Base-by-base conservation (phyloP, 768 basidiomycete genomes). In the Tylopilus rubrobrunneus region DNA sequence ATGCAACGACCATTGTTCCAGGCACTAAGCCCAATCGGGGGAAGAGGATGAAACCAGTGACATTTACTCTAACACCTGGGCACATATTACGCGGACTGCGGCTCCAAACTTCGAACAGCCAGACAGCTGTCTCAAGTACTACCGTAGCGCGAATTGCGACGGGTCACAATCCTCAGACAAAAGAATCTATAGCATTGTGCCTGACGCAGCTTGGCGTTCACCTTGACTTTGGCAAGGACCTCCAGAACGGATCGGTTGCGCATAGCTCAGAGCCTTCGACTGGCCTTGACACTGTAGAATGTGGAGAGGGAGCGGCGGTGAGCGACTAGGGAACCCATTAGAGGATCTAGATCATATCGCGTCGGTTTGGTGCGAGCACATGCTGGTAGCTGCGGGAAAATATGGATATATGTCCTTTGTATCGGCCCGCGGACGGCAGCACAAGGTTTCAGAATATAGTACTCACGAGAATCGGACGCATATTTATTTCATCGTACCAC, bases 51-150 rank as follows among this genome's bases (percentile, higher is more conserved):
- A 68, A 63, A 19, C 65, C 59, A 55, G 39, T 59, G 49, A 56
- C 61, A 9, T 60, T 67, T 11, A 46, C 73, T 43, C 61, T 77
- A 43, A 73, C 75, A 1, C 76, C 75, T 3, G 61, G 69, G 31
- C 76, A 77, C 53, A 50, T 77, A 41, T 48, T 74, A 46, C 72
- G 73, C n/a, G 76, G 74, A 33, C 53, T 77, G 36, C 56, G 57
- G 17, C 45, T 59, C 17, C 58, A 53, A 44, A 6, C 47, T 19
- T 28, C 53, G 37, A 51, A 51, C 44, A 45, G n/a, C 40, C 14
- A 41, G 23, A 59, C 49, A 21, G 19, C 6, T 31, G 37, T 33
- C 12, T 43, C 54, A 31, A 34, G 28, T 52, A 42, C 2, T 14
- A 31, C 5, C 31, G 31, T 31, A 31, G 31, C 50, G 6, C 60